phyloP scores from a whole-genome alignment of 352 stramenopile genomes.

The Globisporangium barbulae region DNA sequence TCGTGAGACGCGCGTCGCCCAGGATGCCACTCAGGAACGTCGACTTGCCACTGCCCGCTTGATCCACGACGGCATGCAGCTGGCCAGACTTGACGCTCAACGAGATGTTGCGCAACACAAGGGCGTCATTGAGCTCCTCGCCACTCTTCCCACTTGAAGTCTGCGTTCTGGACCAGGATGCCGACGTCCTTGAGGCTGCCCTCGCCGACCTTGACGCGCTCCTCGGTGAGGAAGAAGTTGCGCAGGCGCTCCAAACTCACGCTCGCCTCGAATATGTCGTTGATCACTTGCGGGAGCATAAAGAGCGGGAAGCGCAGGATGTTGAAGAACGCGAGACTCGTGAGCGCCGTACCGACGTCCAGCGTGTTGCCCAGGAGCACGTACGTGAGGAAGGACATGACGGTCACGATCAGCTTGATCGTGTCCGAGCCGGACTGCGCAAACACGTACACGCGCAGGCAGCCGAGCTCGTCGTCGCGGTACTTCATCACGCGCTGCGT shows the following conservation, averaged over 20 bases:
- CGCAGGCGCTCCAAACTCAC: constrained; percentile 61
- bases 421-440: constrained; percentile 47
- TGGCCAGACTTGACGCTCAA: constrained; percentile 66
- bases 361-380: constrained; percentile 82
- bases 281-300: constrained; percentile 95
- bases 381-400: constrained; percentile 88
- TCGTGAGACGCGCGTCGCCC: constrained; percentile 51
- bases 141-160: constrained; percentile 61
- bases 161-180: constrained; percentile 43
- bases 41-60: constrained; percentile 64
- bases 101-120: constrained; percentile 51
- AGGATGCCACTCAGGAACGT: constrained; percentile 63
- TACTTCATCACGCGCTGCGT: constrained; percentile 31
- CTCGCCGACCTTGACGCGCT: constrained; percentile 61
- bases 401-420: constrained; percentile 78
- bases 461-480: constrained; percentile 36
- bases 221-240: constrained; percentile 66
- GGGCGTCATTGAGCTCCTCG: constrained; percentile 13
- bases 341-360: constrained; percentile 92
- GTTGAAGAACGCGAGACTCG: constrained; percentile 92
- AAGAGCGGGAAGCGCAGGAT: constrained; percentile 96
- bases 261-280: constrained; percentile 89
- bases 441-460: constrained; percentile 36
- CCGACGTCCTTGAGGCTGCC: constrained; percentile 77
- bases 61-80: constrained; percentile 58